phyloP scores from a whole-genome alignment of 2,329 filamentous ascomycete species.

The Dothistroma pini region DNA sequence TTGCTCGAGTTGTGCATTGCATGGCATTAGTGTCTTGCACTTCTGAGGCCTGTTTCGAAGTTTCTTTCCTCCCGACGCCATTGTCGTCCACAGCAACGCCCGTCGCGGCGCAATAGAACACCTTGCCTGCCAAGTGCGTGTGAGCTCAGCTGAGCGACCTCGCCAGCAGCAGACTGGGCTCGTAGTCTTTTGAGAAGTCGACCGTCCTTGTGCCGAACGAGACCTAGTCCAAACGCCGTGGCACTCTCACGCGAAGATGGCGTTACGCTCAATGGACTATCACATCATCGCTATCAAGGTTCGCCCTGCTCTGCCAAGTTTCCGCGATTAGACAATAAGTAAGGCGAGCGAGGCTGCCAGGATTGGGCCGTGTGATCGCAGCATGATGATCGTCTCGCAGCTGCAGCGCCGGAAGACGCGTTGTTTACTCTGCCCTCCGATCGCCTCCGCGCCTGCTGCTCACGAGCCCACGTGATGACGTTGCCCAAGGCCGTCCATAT shows the following conservation, averaged over 20 bases:
- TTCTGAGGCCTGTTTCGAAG: background rate
- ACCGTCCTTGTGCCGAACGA: background rate
- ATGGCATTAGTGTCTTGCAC: background rate
- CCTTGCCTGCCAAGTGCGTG: background rate
- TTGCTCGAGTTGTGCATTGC: background rate
- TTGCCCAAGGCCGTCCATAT: background rate
- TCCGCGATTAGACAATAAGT: background rate
- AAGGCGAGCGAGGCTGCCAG: background rate
- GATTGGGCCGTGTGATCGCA: constrained; percentile 1
- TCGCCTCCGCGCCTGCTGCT: constrained; percentile 1
- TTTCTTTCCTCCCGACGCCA: background rate
- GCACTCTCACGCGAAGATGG: constrained; percentile 1
- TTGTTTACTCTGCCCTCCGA: constrained; percentile 3
- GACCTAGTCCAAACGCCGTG: background rate
- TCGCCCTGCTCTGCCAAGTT: background rate
- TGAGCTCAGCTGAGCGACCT: constrained; percentile 4
- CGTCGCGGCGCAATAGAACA: background rate
- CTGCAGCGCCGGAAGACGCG: constrained; percentile 1
- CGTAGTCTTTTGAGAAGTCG: background rate
- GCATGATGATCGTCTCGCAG: constrained; percentile 1
- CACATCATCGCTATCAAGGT: constrained; percentile 5
- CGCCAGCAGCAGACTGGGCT: background rate
- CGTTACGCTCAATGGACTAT: background rate
- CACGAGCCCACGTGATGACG: constrained; percentile 1
- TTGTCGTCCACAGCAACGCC: constrained; percentile 4